Conservation (phyloP, 345 rosid genomes). For the Arabidopsis suecica region DNA sequence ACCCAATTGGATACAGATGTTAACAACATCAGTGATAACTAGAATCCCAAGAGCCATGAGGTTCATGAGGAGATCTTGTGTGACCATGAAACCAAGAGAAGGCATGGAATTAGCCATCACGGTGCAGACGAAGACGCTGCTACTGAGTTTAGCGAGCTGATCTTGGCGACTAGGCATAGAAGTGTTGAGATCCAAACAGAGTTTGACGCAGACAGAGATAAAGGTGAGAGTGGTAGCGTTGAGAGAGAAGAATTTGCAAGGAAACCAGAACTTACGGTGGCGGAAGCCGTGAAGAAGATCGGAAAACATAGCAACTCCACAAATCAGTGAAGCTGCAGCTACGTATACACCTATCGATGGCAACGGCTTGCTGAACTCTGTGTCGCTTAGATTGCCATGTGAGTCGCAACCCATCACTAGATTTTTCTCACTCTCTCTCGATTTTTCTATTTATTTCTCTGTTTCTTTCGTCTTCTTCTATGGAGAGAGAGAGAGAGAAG, state of each 20-base stretch:
- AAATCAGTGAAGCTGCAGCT: constrained; percentile 73
- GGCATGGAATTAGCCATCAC: constrained; percentile 87
- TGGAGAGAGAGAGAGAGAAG: neutral
- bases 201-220: constrained; percentile 67
- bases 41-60: constrained; percentile 72
- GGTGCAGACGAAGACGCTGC: constrained; percentile 69
- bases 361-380: constrained; percentile 66
- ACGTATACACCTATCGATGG: constrained; percentile 88
- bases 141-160: constrained; percentile 91
- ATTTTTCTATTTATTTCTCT: neutral
- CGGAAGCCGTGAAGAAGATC: constrained; percentile 67
- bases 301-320: constrained; percentile 69
- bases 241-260: constrained; percentile 67
- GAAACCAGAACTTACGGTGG: constrained; percentile 72
- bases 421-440: constrained; percentile 17
- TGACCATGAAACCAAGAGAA: constrained; percentile 78
- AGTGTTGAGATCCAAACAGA: constrained; percentile 87
- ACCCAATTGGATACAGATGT: constrained; percentile 73
- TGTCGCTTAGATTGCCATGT: constrained; percentile 65
- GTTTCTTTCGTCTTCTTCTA: constrained; percentile 11
- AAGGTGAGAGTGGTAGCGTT: constrained; percentile 80
- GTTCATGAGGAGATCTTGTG: constrained; percentile 58
- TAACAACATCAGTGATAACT: constrained; percentile 67
- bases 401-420: constrained; percentile 59
- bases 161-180: constrained; percentile 81